Percentiles rank a stretch among this genome's conserved stretches.
phyloP scores from a whole-genome alignment of 2,329 filamentous ascomycete species.

The Monascus ruber region DNA sequence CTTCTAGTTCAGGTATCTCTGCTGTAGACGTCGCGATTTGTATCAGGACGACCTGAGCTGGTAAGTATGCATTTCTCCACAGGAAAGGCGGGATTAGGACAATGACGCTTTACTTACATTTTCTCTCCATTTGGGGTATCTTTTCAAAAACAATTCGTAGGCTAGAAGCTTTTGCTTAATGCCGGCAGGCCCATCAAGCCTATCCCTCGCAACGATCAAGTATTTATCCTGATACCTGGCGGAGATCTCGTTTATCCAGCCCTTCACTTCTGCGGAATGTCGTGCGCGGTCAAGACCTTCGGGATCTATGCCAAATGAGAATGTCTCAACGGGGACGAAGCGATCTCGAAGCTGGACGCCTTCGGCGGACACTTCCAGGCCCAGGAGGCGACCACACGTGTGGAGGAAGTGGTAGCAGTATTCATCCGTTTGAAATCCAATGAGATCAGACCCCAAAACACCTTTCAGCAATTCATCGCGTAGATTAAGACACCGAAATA shows the following conservation, averaged over 20 bases:
- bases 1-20: slow-evolving; percentile 73
- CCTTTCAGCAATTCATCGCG: slow-evolving; percentile 77
- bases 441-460: slow-evolving; percentile 80
- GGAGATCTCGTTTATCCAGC: slow-evolving; percentile 66
- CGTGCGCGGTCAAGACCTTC: slow-evolving; percentile 58
- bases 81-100: neutral
- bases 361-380: slow-evolving; percentile 71
- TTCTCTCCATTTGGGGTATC: slow-evolving; percentile 77
- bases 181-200: slow-evolving; percentile 81
- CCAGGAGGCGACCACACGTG: slow-evolving; percentile 78
- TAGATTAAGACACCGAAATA: slow-evolving; percentile 78
- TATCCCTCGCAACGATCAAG: slow-evolving; percentile 84
- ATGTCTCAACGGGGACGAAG: slow-evolving; percentile 71
- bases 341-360: slow-evolving; percentile 80
- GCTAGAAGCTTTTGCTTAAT: slow-evolving; percentile 85
- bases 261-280: slow-evolving; percentile 56
- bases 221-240: slow-evolving; percentile 77
- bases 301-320: slow-evolving; percentile 81
- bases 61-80: slow-evolving; percentile 1
- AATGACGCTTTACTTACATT: slow-evolving; percentile 32
- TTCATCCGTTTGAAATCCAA: slow-evolving; percentile 87
- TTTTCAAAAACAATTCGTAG: slow-evolving; percentile 84
- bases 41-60: slow-evolving; percentile 61
- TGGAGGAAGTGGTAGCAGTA: slow-evolving; percentile 89
- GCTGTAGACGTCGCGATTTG: slow-evolving; percentile 83